Base-by-base conservation (phyloP, 495 filamentous ascomycete species). In the Penicillium daleae region DNA sequence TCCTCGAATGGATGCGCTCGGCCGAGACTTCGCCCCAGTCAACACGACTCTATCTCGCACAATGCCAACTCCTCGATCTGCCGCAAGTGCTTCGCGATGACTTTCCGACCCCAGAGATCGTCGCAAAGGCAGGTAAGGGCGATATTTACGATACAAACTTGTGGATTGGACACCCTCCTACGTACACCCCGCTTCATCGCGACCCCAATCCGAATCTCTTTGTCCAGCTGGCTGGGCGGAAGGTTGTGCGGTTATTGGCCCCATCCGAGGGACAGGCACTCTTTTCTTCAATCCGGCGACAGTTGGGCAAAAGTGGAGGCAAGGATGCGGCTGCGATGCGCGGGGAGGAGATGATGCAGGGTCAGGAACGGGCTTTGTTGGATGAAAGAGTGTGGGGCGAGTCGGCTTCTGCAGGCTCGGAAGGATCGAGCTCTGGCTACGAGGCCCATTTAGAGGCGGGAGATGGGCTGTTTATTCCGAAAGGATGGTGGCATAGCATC, bases 151-250 rank as follows among this genome's bases (percentile, higher is more conserved):
- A 86, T 65, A 86, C 88, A 13, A 94, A 89, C 69, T 75, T 99
- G 26, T 99, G 95, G 95, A 82, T 98, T 6, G 95, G 95, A 10
- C 76, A 89, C 5, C 84, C 92, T 33, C 90, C 91, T 2, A 97
- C 93, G 0, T 90, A 89, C 68, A 98, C 95, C 0, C 92, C 95
- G 7, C 82, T 96, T 10, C 95, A 99, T 76, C 82, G 88, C 22
- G 95, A 99, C 69, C 95, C 95, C 0, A 99, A 99, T 66, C 92
- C 92, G 8, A 99, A 99, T 70, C 69, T 97, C 0, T 97, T 98
- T 72, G 85, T 91, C 39, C 95, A 99, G 74, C 73, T 99, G 19
- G 84, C 85, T 6, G 87, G 92, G 4, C 73, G 67, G 63, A 99
- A 99, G 70, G 71, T 77, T 1, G 82, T 97, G 44, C 78, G 93